Evolutionary conservation across 2,329 filamentous ascomycete genomes (phyloP).

Genomic region (Fusarium brachygibbosum): DNA sequence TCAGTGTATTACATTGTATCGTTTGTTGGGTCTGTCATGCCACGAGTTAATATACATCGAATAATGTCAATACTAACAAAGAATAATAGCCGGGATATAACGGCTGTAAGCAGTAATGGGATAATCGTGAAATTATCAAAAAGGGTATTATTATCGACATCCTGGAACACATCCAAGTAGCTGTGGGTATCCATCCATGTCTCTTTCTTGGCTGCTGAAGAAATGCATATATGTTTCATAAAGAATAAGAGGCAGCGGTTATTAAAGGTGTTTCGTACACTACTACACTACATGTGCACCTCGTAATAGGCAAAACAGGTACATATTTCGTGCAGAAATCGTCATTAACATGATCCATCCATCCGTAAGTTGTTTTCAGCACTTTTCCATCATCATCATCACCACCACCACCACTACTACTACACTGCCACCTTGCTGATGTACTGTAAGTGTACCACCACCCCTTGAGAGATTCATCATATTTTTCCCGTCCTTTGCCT

Average conservation of each 20-base stretch:
- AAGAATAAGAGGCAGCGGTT: neutral
- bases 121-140: constrained; percentile 36
- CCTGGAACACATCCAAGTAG: constrained; percentile 21
- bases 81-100: constrained; percentile 9
- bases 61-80: constrained; percentile 5
- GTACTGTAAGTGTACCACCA: neutral
- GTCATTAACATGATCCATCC: constrained; percentile 28
- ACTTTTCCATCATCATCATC: constrained; percentile 26
- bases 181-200: constrained; percentile 21
- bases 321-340: constrained; percentile 8
- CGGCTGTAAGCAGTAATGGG: constrained; percentile 20
- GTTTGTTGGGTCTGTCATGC: constrained; percentile 15
- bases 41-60: constrained; percentile 16
- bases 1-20: neutral
- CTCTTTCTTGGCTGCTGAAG: constrained; percentile 10
- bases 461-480: constrained; percentile 34
- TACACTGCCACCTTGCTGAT: constrained; percentile 8
- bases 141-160: constrained; percentile 31
- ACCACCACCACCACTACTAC: constrained; percentile 8
- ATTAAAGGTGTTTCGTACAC: neutral
- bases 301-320: constrained; percentile 22
- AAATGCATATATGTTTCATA: neutral
- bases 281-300: constrained; percentile 14
- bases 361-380: constrained; percentile 5
- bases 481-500: constrained; percentile 28